A percentile compares a stretch with the other conserved stretches of the same genome.
These are phyloP conservation scores for Fusarium sp. DNA, from an alignment of 2,329 filamentous ascomycete species.

Conservation along the genomic window DNA sequence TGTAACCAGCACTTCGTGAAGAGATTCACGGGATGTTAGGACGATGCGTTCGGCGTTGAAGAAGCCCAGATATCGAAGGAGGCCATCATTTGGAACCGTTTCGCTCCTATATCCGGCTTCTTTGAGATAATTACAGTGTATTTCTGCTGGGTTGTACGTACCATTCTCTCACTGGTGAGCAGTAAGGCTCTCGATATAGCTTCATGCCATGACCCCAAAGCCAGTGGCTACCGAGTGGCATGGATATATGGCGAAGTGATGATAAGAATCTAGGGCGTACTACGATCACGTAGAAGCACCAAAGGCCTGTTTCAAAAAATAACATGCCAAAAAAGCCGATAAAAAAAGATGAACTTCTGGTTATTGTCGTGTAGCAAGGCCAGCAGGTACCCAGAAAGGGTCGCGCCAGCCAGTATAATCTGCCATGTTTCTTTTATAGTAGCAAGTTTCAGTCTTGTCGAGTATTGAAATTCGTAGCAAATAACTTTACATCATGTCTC, in stretches of 20 bases:
- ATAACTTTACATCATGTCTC: rapidly evolving
- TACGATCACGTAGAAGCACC: conserved; percentile 56
- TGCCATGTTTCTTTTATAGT: not conserved
- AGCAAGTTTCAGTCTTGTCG: rapidly evolving
- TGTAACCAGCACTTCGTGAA: conserved; percentile 75
- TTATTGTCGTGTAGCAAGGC: not conserved
- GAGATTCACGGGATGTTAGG: conserved; percentile 69
- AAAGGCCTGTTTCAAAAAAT: conserved; percentile 42
- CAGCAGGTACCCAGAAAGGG: not conserved
- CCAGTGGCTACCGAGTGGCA: conserved; percentile 58
- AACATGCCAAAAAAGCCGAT: not conserved
- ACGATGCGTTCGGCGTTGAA: conserved; percentile 73
- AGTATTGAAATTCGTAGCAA: rapidly evolving
- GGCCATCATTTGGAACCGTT: conserved; percentile 72
- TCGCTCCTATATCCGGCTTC: conserved; percentile 62
- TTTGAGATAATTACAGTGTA: conserved; percentile 40
- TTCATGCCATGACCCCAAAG: conserved; percentile 60
- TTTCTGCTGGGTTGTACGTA: conserved; percentile 42
- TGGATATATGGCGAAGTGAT: conserved; percentile 61
- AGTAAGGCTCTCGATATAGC: conserved; percentile 56
- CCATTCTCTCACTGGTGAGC: conserved; percentile 62
- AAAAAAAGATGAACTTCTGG: not conserved
- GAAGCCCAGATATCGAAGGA: conserved; percentile 74
- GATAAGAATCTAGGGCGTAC: conserved; percentile 64
- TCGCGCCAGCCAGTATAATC: not conserved